Conservation (phyloP, 2,329 filamentous ascomycete species). For the Tolypocladium cylindrosporum region DNA sequence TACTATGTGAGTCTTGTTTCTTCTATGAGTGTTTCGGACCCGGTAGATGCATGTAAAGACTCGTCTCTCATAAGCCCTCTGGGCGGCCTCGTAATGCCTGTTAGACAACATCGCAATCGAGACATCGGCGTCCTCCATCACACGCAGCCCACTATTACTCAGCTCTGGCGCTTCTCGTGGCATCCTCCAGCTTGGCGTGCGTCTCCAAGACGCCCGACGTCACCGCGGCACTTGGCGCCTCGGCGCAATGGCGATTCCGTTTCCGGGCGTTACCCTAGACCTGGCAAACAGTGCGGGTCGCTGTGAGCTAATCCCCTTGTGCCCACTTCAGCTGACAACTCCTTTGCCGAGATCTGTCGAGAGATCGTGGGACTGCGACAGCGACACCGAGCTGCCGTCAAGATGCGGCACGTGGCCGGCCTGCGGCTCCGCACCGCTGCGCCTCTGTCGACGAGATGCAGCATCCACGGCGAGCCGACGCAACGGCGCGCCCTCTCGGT, state of each 20-base stretch:
- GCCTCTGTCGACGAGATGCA: background rate
- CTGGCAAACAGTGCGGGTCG: background rate
- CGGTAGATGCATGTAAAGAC: too few relatives aligned
- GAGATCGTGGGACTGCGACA: background rate
- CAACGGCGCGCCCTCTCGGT: slow-evolving; percentile 6
- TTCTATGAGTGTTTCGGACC: too few relatives aligned
- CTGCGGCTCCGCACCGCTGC: background rate
- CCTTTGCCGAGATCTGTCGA: background rate
- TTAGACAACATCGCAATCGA: too few relatives aligned
- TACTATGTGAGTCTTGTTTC: too few relatives aligned
- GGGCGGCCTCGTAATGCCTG: too few relatives aligned
- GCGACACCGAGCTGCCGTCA: background rate
- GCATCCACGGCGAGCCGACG: background rate
- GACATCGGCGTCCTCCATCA: too few relatives aligned
- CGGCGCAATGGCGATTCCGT: background rate
- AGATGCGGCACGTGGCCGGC: background rate
- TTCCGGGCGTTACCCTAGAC: background rate
- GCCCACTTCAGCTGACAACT: background rate
- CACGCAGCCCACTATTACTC: too few relatives aligned
- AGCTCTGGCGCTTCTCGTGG: too few relatives aligned
- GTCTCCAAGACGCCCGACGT: too few relatives aligned
- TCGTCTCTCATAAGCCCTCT: too few relatives aligned
- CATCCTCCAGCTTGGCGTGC: too few relatives aligned
- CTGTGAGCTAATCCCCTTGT: background rate
- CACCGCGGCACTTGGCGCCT: background rate